Conservation (phyloP, 2,329 filamentous ascomycete species). For the Colletotrichum aenigma region DNA sequence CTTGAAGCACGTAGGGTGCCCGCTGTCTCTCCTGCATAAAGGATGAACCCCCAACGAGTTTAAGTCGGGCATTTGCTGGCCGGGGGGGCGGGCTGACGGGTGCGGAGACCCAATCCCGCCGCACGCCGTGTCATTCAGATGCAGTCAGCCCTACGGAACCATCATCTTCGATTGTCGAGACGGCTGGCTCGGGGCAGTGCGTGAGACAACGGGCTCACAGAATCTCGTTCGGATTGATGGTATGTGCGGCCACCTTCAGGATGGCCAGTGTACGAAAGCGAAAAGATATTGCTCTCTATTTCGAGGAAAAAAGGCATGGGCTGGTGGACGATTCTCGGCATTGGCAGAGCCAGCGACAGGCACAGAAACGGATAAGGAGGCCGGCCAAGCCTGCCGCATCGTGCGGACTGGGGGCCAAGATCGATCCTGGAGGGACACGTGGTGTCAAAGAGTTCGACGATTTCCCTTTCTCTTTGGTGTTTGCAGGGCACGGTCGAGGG, state of each 20-base stretch:
- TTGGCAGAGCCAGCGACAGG: neutral
- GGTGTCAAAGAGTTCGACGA: neutral
- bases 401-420: neutral
- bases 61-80: neutral
- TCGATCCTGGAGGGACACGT: conserved; percentile 12
- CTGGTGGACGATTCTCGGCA: neutral
- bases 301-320: neutral
- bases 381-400: neutral
- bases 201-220: neutral
- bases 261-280: neutral
- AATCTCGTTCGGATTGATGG: neutral
- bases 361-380: neutral
- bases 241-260: neutral
- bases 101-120: conserved; percentile 8
- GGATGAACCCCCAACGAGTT: neutral
- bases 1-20: neutral
- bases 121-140: neutral
- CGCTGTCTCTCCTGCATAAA: conserved; percentile 11
- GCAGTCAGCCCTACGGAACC: conserved; percentile 12
- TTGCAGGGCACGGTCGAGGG: neutral
- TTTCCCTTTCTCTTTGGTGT: neutral
- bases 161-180: neutral
- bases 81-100: neutral
- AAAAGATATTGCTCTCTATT: neutral
- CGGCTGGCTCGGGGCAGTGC: neutral